These are phyloP conservation scores for Diplodia seriata DNA, from an alignment of 2,329 filamentous ascomycete genomes.

Conservation along the genomic window DNA sequence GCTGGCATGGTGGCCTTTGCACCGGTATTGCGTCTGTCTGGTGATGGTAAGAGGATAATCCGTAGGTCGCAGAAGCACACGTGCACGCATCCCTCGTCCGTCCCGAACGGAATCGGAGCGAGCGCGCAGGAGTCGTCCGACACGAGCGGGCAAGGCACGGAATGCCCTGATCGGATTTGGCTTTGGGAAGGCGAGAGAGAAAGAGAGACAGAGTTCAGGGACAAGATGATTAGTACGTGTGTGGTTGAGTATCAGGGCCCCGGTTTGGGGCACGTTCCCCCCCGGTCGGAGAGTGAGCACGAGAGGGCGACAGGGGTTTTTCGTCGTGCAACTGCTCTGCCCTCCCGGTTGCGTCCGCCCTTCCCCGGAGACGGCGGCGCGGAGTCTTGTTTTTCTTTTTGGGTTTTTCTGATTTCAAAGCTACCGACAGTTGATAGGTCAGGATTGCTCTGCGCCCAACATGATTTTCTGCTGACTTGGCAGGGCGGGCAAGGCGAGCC, in stretches of 20 bases:
- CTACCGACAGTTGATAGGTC: constrained; percentile 6
- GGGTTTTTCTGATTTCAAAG: constrained; percentile 25
- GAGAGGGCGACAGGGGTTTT: neutral
- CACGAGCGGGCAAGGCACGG: neutral
- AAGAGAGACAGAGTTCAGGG: neutral
- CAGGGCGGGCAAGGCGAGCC: constrained; percentile 7
- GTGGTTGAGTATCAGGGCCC: neutral
- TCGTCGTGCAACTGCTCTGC: neutral
- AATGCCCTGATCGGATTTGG: constrained; percentile 2
- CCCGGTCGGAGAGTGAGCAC: neutral
- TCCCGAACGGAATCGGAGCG: neutral
- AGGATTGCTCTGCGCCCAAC: no score
- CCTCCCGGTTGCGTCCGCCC: constrained; percentile 1
- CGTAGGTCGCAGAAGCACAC: neutral
- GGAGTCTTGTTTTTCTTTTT: constrained; percentile 7
- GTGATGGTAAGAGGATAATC: constrained; percentile 1
- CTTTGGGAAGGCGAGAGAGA: neutral
- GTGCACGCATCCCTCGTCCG: neutral
- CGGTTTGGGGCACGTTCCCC: neutral
- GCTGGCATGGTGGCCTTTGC: neutral
- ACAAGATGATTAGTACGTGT: neutral
- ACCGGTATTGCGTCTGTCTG: neutral
- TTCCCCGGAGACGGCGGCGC: neutral
- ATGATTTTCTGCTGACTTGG: neutral
- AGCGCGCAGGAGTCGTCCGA: neutral